These are phyloP conservation scores for Sclerotinia minor DNA, from an alignment of 2,329 filamentous ascomycete genomes.

Conservation along the genomic window DNA sequence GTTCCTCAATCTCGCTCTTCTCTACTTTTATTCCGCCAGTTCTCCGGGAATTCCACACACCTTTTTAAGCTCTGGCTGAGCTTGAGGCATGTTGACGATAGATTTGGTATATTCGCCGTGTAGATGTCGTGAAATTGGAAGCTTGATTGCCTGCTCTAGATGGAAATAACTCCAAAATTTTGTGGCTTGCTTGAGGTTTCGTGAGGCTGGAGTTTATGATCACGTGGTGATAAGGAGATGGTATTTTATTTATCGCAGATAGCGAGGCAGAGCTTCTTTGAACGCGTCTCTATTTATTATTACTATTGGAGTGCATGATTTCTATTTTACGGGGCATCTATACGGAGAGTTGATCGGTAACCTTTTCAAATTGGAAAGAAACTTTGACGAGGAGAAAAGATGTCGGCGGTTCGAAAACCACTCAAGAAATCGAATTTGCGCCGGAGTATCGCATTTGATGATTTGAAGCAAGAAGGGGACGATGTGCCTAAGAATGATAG, in stretches of 20 bases:
- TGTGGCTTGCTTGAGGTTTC: constrained; percentile 24
- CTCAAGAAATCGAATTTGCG: constrained; percentile 60
- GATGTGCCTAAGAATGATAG: constrained; percentile 25
- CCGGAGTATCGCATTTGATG: constrained; percentile 53
- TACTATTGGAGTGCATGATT: not conserved
- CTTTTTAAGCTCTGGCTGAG: constrained; percentile 98
- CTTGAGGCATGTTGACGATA: constrained; percentile 77
- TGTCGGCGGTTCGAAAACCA: constrained; percentile 48
- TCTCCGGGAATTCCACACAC: constrained; percentile 50
- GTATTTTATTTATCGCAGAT: constrained; percentile 9
- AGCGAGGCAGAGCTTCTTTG: constrained; percentile 8
- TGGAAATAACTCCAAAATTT: constrained; percentile 24
- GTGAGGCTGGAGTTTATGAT: constrained; percentile 28
- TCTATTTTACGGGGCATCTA: no score
- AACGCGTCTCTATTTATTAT: not conserved
- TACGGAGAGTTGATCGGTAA: not conserved
- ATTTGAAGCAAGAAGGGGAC: constrained; percentile 38
- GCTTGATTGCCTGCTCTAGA: constrained; percentile 14
- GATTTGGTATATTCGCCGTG: constrained; percentile 23
- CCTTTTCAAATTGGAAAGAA: not conserved
- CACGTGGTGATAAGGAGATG: constrained; percentile 37
- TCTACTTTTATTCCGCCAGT: not conserved
- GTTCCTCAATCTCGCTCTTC: constrained; percentile 16
- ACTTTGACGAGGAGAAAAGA: not conserved
- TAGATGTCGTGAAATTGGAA: constrained; percentile 25